Base-by-base conservation (phyloP, 176 grass and related monocot species). In the Ensete glaucum region DNA sequence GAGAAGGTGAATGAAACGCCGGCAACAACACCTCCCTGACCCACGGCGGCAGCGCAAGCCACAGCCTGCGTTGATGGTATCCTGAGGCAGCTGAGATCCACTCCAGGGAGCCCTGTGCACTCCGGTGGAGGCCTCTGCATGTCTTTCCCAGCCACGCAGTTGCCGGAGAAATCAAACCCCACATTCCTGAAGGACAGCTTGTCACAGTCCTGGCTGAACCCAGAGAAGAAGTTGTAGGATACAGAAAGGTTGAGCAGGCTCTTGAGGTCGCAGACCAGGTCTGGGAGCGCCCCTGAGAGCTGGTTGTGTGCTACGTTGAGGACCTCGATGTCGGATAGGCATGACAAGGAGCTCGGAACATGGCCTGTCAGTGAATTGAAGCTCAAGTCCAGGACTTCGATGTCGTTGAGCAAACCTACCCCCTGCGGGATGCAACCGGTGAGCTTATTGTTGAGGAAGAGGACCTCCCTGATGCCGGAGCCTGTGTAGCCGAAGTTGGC, bases 281-380 rank as follows among this genome's bases (percentile, higher is more conserved):
- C 87, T 0, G 94, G 88, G 0, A 97, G 80, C 52, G 89, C 87
- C 25, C 94, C 94, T 0, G 82, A 87, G 22, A 97, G 58, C 69
- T 91, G 85, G 88, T 97, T 97, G 81, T 97, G 94, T 23, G 94
- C 94, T 24, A 97, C 59, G 83, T 97, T 93, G 69, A 97, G 73
- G 68, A 97, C 85, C 90, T 97, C 90, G 62, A 97, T 89, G 0
- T 86, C 90, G 0, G 77, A 65, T 1, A 97, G 81, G 75, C 94
- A 97, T 1, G 94, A 93, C 1, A 97, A 77, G 17, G 94, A 88
- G 4, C 73, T 78, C 0, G 94, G 94, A 15, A 97, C 77, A 22
- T 89, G 85, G 0, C 94, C 94, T 2, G 83, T 77, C 27, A 97
- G 85, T 12, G 81, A 62, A 58, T 97, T 97, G 82, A 83, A 87